Conservation (phyloP, 1,139 yeast genomes). For the Arxiozyma bovina region DNA sequence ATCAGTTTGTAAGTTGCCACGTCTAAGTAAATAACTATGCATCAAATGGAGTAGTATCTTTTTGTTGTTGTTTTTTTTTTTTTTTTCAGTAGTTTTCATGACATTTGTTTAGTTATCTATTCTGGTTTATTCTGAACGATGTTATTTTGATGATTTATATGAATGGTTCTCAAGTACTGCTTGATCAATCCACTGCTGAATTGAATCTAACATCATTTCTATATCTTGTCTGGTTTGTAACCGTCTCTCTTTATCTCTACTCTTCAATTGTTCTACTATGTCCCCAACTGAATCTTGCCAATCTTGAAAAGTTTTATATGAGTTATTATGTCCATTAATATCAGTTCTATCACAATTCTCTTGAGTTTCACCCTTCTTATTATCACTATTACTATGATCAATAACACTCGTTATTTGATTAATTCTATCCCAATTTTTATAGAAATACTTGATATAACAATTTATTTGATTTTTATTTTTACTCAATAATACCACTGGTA, state of each 20-base stretch:
- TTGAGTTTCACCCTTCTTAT: no score
- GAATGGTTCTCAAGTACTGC: not conserved
- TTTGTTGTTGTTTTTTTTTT: no score
- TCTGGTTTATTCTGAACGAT: not conserved
- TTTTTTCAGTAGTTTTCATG: no score
- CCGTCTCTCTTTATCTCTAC: not conserved
- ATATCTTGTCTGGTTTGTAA: not conserved
- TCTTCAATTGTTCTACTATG: not conserved
- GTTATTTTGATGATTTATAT: not conserved
- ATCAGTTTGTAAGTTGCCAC: not conserved
- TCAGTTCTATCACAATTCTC: not conserved
- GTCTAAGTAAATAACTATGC: not conserved
- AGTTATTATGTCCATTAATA: not conserved
- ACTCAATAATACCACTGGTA: not conserved
- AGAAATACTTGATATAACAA: not conserved
- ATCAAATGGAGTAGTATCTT: not conserved
- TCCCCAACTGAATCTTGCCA: not conserved
- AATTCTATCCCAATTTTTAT: not conserved
- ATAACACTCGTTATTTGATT: not conserved
- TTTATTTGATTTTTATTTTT: not conserved
- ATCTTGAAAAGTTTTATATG: not conserved
- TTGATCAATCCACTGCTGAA: conserved; percentile 2
- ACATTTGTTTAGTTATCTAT: no score
- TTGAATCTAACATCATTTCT: not conserved
- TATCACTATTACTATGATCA: no score